Percentiles rank a stretch among this genome's conserved stretches.
Evolutionary conservation across 2,329 filamentous ascomycete species (phyloP).

Genomic region (Clarireedia monteithiana): DNA sequence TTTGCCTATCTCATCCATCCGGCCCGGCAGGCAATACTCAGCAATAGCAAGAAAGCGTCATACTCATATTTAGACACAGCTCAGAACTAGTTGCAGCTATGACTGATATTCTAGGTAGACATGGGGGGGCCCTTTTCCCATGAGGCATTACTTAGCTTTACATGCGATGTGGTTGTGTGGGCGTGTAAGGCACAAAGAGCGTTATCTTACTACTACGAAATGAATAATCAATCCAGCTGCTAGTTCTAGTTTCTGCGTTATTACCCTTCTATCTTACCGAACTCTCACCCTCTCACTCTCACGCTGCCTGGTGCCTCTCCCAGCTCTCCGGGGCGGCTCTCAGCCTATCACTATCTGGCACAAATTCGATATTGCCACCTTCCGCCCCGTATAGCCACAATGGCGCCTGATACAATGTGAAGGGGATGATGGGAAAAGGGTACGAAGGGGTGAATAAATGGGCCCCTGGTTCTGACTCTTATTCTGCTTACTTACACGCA

Average conservation of each 20-base stretch:
- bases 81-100: neutral
- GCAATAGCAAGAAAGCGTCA: neutral
- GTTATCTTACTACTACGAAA: too few species aligned
- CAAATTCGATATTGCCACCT: neutral
- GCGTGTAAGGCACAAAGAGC: too few species aligned
- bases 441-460: too few species aligned
- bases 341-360: neutral
- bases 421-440: neutral
- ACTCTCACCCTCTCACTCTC: neutral
- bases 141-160: neutral
- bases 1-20: neutral
- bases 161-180: too few species aligned
- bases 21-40: neutral
- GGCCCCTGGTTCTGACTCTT: neutral
- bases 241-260: too few species aligned
- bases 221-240: too few species aligned
- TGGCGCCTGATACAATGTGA: conserved; percentile 1
- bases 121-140: neutral
- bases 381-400: conserved; percentile 6
- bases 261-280: too few species aligned
- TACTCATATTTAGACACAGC: conserved; percentile 1
- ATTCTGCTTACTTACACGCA: too few species aligned
- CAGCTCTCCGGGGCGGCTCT: neutral
- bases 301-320: neutral
- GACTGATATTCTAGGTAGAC: conserved; percentile 6